Evolutionary conservation across 2,329 filamentous ascomycete species (phyloP).

Genomic region (Nigrospora osmanthi): DNA sequence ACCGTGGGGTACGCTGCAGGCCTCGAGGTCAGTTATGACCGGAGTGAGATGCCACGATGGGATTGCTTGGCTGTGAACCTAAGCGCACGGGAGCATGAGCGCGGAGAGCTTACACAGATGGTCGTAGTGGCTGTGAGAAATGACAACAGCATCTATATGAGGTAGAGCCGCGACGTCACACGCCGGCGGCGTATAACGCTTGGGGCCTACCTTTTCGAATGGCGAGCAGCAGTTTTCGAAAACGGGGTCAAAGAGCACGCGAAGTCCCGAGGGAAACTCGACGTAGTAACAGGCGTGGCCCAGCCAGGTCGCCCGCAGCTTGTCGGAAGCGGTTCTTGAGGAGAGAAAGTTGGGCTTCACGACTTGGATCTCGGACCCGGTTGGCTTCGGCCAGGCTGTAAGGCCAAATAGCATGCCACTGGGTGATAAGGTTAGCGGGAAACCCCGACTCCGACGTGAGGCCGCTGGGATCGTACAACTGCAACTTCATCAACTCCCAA

Average conservation of each 20-base stretch:
- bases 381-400: conserved; percentile 10
- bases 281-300: conserved; percentile 92
- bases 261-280: conserved; percentile 78
- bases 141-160: conserved; percentile 66
- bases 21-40: too few relatives aligned
- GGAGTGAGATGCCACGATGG: too few relatives aligned
- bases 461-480: background rate
- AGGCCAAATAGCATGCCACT: background rate
- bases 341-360: conserved; percentile 60
- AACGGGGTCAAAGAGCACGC: conserved; percentile 89
- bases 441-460: too few relatives aligned
- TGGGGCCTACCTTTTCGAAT: conserved; percentile 60
- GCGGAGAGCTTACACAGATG: conserved; percentile 49
- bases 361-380: conserved; percentile 49
- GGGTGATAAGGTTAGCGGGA: background rate
- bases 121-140: conserved; percentile 90
- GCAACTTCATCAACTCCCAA: background rate
- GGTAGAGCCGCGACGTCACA: conserved; percentile 75
- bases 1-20: conserved; percentile 55
- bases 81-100: too few relatives aligned
- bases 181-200: conserved; percentile 69
- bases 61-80: too few relatives aligned
- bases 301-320: conserved; percentile 84
- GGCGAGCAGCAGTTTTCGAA: conserved; percentile 85
- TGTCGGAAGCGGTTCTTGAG: conserved; percentile 42